Base-by-base conservation (phyloP, 2,329 filamentous ascomycete genomes). In the Rutstroemia sp. region DNA sequence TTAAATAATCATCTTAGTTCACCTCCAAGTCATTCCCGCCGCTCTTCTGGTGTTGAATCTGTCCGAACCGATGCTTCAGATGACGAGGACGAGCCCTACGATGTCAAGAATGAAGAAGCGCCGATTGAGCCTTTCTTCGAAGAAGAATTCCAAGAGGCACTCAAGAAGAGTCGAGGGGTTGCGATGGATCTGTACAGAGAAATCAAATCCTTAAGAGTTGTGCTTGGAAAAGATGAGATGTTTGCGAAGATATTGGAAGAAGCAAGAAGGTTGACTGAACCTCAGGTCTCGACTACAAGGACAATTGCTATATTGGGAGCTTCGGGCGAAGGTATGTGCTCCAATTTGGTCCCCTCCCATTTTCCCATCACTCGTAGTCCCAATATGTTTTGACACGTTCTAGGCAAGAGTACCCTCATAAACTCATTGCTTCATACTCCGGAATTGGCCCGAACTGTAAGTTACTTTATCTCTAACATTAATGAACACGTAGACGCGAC, bases 351-450 rank as follows among this genome's bases (percentile, higher is more conserved):
- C 25, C 25, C 25, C 5, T 8, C 25, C 2, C 7, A 6, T 27
- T 27, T 7, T 8, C 6, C 7, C 25, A 27, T 27, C 8, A 1
- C 6, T 27, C 25, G 25, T 27, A 7, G 25, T 5, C 4, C 25
- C 6, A 8, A 27, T 16, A 21, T 19, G 14, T 2, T 25, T 51
- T 62, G 25, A 64, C 44, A 25, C 49, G 12, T 39, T 42, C 12
- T 30, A 67, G 68, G 67, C 46, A 67, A 64, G 60, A 72, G 70
- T 50, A 70, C 64, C 55, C 58, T 71, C 4, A 70, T 72, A 14
- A 72, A 72, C 52, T 69, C 69, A n/a, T 60, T 72, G 0, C 67
- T 72, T 3, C 65, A 71, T 48, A 63, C 65, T 7, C 65, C 68
- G 9, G 64, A 64, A 1, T 54, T 71, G 38, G 64, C 64, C 12